Evolutionary conservation across 1,284 basidiomycete species (phyloP).

Genomic region (Caloboletus firmus): DNA sequence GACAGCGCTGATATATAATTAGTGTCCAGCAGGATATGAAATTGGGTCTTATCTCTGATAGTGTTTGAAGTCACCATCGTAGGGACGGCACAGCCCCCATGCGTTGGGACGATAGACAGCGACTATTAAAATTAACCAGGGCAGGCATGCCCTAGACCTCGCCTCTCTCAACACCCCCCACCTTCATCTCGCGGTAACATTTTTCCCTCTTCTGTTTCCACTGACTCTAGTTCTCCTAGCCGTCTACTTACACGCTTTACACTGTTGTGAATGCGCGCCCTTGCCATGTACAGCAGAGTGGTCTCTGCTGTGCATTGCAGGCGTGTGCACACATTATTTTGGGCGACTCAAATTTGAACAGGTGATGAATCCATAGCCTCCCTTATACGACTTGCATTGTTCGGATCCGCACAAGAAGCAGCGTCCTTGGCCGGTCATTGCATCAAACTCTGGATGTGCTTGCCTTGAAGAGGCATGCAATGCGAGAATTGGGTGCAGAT

Average conservation of each 20-base stretch:
- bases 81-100: neutral
- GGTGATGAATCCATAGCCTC: neutral
- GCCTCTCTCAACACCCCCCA: neutral
- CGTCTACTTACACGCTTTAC: neutral
- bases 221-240: neutral
- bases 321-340: slow-evolving; percentile 28
- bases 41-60: neutral
- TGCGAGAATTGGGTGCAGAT: neutral
- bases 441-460: neutral
- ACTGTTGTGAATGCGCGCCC: slow-evolving; percentile 23
- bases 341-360: slow-evolving; percentile 2
- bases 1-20: too few relatives aligned
- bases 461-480: neutral
- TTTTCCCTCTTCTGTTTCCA: neutral
- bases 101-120: neutral
- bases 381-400: neutral
- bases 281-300: slow-evolving; percentile 29
- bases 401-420: neutral
- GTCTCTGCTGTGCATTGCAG: slow-evolving; percentile 29
- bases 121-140: neutral
- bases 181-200: neutral
- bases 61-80: neutral
- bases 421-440: neutral
- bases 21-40: too few relatives aligned
- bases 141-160: neutral